These are phyloP conservation scores for Teratosphaeria gauchensis DNA, from an alignment of 2,329 filamentous ascomycete genomes.

Conservation along the genomic window DNA sequence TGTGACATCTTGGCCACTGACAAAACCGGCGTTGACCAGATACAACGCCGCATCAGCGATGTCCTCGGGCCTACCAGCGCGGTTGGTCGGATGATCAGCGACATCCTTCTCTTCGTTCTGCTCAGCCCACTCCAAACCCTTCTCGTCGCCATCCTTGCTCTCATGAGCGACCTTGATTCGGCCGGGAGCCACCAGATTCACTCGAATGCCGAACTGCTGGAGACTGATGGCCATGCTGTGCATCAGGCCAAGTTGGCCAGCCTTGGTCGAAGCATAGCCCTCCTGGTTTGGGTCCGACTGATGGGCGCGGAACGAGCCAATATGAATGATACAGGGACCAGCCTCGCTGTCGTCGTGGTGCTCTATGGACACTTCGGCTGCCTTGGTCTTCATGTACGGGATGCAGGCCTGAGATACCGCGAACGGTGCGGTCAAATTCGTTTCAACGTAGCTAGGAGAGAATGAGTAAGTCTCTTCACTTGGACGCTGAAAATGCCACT, in stretches of 20 bases:
- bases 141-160: slow-evolving; percentile 31
- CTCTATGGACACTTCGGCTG: slow-evolving; percentile 7
- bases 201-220: slow-evolving; percentile 30
- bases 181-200: slow-evolving; percentile 41
- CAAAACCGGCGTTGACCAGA: slow-evolving; percentile 9
- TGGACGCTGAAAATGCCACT: background rate
- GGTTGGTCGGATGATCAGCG: slow-evolving; percentile 39
- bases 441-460: slow-evolving; percentile 24
- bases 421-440: slow-evolving; percentile 30
- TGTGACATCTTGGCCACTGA: background rate
- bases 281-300: slow-evolving; percentile 41
- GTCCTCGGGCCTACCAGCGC: slow-evolving; percentile 41
- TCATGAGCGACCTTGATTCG: slow-evolving; percentile 41
- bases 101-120: slow-evolving; percentile 32
- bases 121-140: slow-evolving; percentile 31
- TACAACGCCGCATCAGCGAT: slow-evolving; percentile 32
- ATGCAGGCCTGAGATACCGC: slow-evolving; percentile 20
- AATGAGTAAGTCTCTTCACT: background rate
- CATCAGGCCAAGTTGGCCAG: slow-evolving; percentile 39
- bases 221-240: slow-evolving; percentile 41
- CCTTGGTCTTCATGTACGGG: slow-evolving; percentile 19
- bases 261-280: slow-evolving; percentile 40
- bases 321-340: slow-evolving; percentile 33
- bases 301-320: slow-evolving; percentile 40
- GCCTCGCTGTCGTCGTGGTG: slow-evolving; percentile 10